These are phyloP conservation scores for Colletotrichum eremochloae DNA, from an alignment of 2,329 filamentous ascomycete species.

Conservation along the genomic window DNA sequence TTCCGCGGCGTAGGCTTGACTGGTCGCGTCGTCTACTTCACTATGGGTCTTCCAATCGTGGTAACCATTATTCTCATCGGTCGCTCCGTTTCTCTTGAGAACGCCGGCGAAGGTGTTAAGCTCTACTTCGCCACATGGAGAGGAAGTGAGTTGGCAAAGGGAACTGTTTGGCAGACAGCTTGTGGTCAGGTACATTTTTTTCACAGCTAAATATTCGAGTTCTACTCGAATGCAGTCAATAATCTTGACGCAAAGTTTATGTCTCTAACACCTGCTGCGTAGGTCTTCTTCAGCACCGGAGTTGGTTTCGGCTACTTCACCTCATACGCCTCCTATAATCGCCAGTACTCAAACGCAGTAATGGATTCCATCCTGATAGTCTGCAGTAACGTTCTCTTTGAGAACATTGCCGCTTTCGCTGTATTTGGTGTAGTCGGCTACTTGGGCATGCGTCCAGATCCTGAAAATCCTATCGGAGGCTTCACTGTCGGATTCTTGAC, in stretches of 20 bases:
- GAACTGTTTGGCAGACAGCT: conserved; percentile 70
- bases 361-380: conserved; percentile 70
- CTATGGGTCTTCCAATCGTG: conserved; percentile 71
- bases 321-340: conserved; percentile 70
- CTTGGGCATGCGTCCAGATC: conserved; percentile 53
- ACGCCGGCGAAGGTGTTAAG: conserved; percentile 65
- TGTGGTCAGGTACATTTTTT: conserved; percentile 58
- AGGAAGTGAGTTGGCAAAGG: conserved; percentile 62
- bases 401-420: conserved; percentile 64
- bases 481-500: conserved; percentile 72
- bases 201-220: background rate
- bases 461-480: conserved; percentile 60
- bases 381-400: conserved; percentile 67
- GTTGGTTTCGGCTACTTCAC: conserved; percentile 72
- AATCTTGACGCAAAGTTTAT: no score
- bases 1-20: conserved; percentile 70
- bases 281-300: conserved; percentile 70
- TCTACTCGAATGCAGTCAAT: background rate
- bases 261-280: background rate
- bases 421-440: conserved; percentile 69
- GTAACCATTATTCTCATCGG: conserved; percentile 69
- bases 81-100: conserved; percentile 65
- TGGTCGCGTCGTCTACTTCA: conserved; percentile 71
- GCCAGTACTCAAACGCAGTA: conserved; percentile 69
- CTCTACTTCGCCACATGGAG: conserved; percentile 63